Base-by-base conservation (phyloP, 1,284 basidiomycete genomes). In the Pseudozyma sp. region DNA sequence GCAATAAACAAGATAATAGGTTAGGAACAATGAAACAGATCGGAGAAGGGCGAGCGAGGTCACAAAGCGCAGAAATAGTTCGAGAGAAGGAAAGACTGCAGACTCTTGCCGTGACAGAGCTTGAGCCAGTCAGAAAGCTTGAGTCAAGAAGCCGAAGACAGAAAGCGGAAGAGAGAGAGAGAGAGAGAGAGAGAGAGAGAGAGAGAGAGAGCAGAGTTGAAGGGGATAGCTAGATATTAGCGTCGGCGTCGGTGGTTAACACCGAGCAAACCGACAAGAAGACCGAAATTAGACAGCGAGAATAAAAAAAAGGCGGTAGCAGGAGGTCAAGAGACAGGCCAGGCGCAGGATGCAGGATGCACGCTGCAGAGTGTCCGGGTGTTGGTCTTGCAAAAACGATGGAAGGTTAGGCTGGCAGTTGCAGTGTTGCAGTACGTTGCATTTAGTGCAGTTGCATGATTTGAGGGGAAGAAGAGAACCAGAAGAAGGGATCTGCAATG, bases 181-280 rank as follows among this genome's bases (percentile, higher is more conserved):
- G 42, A 44, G 42, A 44, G 42, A 44, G 42, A 44, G 42, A 44
- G 43, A 44, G 43, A 44, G 43, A 44, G 43, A 18, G 43, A 44
- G 43, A 44, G 43, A 36, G 34, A 50, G 25, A 50, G 34, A 11
- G 31, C 39, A 40, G 39, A 40, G 11, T 40, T n/a, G 16, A n/a
- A n/a, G 16, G 14, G 19, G 14, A 14, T 34, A 50, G 43, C n/a
- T 16, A n/a, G n/a, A 44, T 16, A 18, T 3, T 18, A 44, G 16
- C 52, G 52, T 53, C 52, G 52, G 52, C 39, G 52, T 42, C 52
- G 52, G 52, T 43, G 40, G 42, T 21, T 40, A 19, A 19, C 11
- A 25, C 52, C 52, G 40, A 53, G 25, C 31, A 39, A 39, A 39
- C 7, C 8, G 47, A 48, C 25, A 21, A 48, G 12, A 31, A 48